These are phyloP conservation scores for Russula griseocarnosa DNA, from an alignment of 768 basidiomycete genomes.

Conservation along the genomic window DNA sequence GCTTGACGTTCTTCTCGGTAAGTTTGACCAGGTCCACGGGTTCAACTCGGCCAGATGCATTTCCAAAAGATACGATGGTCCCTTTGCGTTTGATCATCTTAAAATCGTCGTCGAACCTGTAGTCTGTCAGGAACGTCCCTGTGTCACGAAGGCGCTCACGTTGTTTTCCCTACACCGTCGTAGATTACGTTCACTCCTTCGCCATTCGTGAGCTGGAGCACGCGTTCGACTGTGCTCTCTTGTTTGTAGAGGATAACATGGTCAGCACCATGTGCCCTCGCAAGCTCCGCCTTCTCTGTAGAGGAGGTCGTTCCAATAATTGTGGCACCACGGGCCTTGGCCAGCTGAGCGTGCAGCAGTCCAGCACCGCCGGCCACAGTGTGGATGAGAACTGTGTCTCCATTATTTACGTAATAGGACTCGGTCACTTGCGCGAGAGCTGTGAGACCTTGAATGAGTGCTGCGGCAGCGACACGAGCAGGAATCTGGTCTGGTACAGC, in stretches of 20 bases:
- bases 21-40: slow-evolving; percentile 74
- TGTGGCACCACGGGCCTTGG: slow-evolving; percentile 69
- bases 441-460: slow-evolving; percentile 73
- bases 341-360: slow-evolving; percentile 61
- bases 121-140: background rate
- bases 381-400: slow-evolving; percentile 78
- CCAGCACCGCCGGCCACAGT: slow-evolving; percentile 91
- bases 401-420: slow-evolving; percentile 76
- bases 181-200: slow-evolving; percentile 82
- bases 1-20: slow-evolving; percentile 74
- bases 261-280: slow-evolving; percentile 74
- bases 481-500: slow-evolving; percentile 63
- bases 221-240: slow-evolving; percentile 70
- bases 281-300: slow-evolving; percentile 74
- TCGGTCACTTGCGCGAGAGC: slow-evolving; percentile 76
- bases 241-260: slow-evolving; percentile 80
- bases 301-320: slow-evolving; percentile 94
- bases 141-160: slow-evolving; percentile 41
- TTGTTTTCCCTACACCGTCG: slow-evolving; percentile 97
- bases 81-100: slow-evolving; percentile 80
- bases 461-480: slow-evolving; percentile 60
- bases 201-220: slow-evolving; percentile 70
- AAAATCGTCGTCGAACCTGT: slow-evolving; percentile 77
- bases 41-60: slow-evolving; percentile 81
- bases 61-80: slow-evolving; percentile 86